These are phyloP conservation scores for Hypomontagnella submonticulosa DNA, from an alignment of 495 filamentous ascomycete species.

Conservation along the genomic window DNA sequence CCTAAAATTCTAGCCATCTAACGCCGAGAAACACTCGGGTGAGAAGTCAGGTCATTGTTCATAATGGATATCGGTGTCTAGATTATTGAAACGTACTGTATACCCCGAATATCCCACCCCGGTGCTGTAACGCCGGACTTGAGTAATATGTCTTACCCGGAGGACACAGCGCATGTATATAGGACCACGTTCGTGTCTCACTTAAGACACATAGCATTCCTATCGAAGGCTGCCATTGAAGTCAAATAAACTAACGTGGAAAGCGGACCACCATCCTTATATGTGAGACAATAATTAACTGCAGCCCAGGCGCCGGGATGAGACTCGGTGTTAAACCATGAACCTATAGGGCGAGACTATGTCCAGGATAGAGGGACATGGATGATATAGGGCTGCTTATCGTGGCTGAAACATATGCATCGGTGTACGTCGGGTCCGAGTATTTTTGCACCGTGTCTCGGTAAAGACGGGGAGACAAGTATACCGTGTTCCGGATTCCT, in stretches of 20 bases:
- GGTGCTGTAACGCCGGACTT: constrained; percentile 9
- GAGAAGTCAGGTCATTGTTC: not conserved
- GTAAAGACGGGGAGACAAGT: not conserved
- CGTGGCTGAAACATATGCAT: constrained; percentile 30
- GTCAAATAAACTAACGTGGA: not conserved
- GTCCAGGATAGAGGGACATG: not conserved
- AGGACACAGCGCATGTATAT: not conserved
- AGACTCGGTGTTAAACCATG: not conserved
- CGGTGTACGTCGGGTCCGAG: constrained; percentile 13
- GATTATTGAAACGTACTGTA: not conserved
- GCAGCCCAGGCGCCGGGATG: not conserved
- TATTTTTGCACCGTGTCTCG: constrained; percentile 24
- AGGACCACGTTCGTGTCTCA: not conserved
- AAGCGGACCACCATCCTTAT: not conserved
- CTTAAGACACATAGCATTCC: constrained; percentile 4
- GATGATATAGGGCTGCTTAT: constrained; percentile 29
- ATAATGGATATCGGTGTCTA: not conserved
- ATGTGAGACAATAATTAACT: not conserved
- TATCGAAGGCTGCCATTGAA: not conserved
- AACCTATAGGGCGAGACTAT: constrained; percentile 4
- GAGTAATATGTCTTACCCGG: constrained; percentile 10
- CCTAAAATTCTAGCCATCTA: not conserved
- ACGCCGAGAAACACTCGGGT: not conserved
- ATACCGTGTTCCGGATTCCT: too few relatives aligned
- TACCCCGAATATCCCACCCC: not conserved